Percentiles rank a stretch among this genome's conserved stretches.
phyloP scores from a whole-genome alignment of 2,329 filamentous ascomycete genomes.

The Pleoardoris graminearum region DNA sequence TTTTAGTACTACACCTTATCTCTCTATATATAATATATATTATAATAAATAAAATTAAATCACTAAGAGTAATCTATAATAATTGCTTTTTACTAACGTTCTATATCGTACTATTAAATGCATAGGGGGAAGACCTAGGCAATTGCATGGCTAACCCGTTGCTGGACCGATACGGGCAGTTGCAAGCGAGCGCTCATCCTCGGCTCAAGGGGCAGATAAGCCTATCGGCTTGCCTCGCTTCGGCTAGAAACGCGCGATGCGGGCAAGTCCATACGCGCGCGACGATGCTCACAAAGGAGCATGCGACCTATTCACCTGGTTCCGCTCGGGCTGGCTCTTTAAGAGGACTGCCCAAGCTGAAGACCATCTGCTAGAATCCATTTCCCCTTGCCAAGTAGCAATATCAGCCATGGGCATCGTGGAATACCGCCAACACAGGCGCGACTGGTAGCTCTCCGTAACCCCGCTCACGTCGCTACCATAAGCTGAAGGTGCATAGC shows the following conservation, averaged over 20 bases:
- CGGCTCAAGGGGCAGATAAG: slow-evolving; percentile 18
- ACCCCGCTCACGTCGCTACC: slow-evolving; percentile 14
- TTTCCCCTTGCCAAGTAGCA: not conserved
- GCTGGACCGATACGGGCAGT: no score
- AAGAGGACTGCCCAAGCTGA: not conserved
- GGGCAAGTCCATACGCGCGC: not conserved
- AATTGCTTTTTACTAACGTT: no score
- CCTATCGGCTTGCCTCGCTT: not conserved
- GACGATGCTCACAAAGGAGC: slow-evolving; percentile 6
- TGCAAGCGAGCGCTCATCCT: slow-evolving; percentile 20
- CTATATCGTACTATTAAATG: no score
- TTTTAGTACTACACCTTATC: no score
- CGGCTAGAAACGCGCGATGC: not conserved
- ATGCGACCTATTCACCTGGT: slow-evolving; percentile 8
- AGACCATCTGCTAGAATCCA: not conserved
- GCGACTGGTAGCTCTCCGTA: slow-evolving; percentile 64
- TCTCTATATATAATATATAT: no score
- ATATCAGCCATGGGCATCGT: slow-evolving; percentile 56
- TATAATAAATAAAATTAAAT: no score
- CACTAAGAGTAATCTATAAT: no score
- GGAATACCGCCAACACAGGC: slow-evolving; percentile 71
- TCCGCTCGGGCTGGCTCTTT: slow-evolving; percentile 11
- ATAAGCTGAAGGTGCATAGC: slow-evolving; percentile 52
- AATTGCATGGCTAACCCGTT: no score
- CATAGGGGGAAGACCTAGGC: no score